Evolutionary conservation across 441 rosid genomes (phyloP), one percentile per base, ranked within the genome.

Genomic region (Populus tomentosa): DNA sequence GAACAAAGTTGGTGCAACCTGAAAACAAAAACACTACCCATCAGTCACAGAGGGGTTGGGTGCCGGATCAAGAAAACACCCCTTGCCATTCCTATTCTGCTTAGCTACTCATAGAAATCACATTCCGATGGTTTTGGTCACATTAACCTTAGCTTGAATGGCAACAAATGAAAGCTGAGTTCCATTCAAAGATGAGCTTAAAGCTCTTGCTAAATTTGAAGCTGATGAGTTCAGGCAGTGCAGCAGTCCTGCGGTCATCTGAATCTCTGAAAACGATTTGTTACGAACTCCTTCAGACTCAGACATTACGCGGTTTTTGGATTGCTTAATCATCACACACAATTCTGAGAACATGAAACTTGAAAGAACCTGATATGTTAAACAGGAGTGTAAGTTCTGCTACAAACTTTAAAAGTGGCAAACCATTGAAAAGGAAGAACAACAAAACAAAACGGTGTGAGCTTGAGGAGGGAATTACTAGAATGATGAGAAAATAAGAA

Each of bases 1-100:
- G 53, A 86, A 88, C 79, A 89, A 71, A 10, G 53, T 40, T 3
- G 92, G 91, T 64, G 89, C 87, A 76, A 88, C 85, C 92, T 89
- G 86, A 74, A 69, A 74, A 36, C 16, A 16, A 26, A 59, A 56
- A 53, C 3, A 75, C 20, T 46, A 46, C 56, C 56, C 0, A 5
- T 66, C 30, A 66, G 16, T 14, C 26, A 46, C 26, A 23, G 69
- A 8, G 21, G 21, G 56, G 26, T 24, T 24, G 6, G 32, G 33
- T 66, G 11, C 20, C 13, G 24, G 26, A 38, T 20, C 20, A 21
- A 6, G 11, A 23, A n/a, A 33, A 46, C 56, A 14, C 56, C 14
- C 4, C 20, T 46, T 46, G 16, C 20, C 20, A 46, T 46, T 46
- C 56, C 20, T 46, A 1, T 46, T 5, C 56, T 46, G 6, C 56